Evolutionary conservation across 1,284 basidiomycete genomes (phyloP).

Genomic region (Apiotrichum akiyoshidainum): DNA sequence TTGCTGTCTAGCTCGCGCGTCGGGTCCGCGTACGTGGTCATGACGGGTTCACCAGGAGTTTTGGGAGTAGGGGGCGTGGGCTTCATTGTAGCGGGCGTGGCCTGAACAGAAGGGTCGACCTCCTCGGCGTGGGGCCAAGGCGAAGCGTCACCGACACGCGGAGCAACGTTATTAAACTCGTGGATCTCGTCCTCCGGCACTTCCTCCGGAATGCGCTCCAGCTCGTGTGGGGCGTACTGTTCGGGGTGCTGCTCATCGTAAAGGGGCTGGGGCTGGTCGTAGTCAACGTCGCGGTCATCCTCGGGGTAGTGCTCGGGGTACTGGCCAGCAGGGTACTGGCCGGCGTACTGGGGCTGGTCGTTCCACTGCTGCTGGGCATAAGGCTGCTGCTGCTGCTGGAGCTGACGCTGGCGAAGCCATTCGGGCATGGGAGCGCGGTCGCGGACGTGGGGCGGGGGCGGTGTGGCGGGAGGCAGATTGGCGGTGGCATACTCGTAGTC

Average conservation of each 20-base stretch:
- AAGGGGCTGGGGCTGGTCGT: background rate
- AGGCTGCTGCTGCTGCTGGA: background rate
- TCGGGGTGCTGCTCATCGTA: background rate
- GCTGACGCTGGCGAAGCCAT: background rate
- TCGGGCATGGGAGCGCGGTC: background rate
- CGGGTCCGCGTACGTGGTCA: background rate
- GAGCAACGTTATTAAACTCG: background rate
- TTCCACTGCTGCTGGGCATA: background rate
- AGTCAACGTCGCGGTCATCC: background rate
- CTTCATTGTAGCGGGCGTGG: background rate
- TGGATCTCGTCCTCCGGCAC: background rate
- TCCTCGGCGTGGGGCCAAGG: background rate
- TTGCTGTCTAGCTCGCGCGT: background rate
- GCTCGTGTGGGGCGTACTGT: too few species aligned
- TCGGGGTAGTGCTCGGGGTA: background rate
- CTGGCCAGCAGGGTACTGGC: too few species aligned
- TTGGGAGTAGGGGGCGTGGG: background rate
- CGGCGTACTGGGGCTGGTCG: background rate
- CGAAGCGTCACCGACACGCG: background rate
- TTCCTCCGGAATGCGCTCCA: too few species aligned
- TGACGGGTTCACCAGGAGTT: background rate
- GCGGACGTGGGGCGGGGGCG: constrained; percentile 23
- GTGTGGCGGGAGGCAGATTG: constrained; percentile 40
- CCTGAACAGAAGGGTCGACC: background rate
- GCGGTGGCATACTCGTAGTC: constrained; percentile 41